Evolutionary conservation across 352 stramenopile genomes (phyloP), one percentile per base, ranked within the genome.

Genomic region (Phytophthora ohioensis): DNA sequence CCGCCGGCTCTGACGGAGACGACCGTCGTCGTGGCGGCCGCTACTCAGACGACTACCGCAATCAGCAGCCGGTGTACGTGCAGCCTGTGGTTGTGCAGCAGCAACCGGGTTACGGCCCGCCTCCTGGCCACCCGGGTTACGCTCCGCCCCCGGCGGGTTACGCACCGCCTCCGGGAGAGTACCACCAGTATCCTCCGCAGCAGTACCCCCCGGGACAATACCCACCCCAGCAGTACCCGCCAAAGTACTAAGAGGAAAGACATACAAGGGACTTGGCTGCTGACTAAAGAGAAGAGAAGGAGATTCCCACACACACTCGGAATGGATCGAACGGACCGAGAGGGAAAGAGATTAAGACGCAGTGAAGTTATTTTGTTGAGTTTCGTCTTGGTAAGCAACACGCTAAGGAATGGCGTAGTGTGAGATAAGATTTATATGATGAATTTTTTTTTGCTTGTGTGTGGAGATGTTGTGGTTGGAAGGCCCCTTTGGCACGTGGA

Each of bases 31-130:
- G 75, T 56, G 47, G 69, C 12, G 54, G 68, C 49, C 69, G 76
- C 66, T 78, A 84, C 66, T 74, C 66, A 41, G 63, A 71, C 60
- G 48, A 76, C 47, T 81, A 84, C 66, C 72, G 67, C 64, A 65
- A 71, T 54, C 57, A 82, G 64, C 72, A 88, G 53, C 73, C 84
- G 32, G 80, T 88, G 65, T 92, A 92, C 75, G 87, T 94, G 45
- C 87, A 94, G 73, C 85, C 85, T 30, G 87, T 92, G 9, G 76
- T 84, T 10, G 85, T 93, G 47, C 79, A 77, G n/a, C 63, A 71
- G 13, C 79, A 86, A 56, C 67, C 67, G 4, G 64, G 57, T 1
- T 79, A 85, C 31, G 58, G 63, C 17, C 62, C 69, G 21, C 74
- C 71, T 54, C 70, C 69, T 1, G 71, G 68, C n/a, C 68, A 80